These are phyloP conservation scores for Fraxinus greggii DNA, from an alignment of 305 asterid genomes.

Conservation along the genomic window DNA sequence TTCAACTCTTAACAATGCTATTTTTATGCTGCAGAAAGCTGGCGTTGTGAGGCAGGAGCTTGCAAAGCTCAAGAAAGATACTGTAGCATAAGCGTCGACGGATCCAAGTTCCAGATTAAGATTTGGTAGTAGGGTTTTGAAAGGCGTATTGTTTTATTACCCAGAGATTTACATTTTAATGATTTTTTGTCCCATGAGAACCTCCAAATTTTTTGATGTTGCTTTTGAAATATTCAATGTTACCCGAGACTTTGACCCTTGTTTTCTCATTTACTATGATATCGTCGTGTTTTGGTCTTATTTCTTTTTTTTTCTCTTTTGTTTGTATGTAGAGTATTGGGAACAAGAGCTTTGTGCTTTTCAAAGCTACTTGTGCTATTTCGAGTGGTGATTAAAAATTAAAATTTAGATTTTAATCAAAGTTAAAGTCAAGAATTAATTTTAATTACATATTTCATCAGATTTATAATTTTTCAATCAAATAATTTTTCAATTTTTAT, in stretches of 20 bases:
- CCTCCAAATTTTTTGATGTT: neutral
- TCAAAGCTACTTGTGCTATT: too few relatives aligned
- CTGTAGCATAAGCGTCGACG: slow-evolving; percentile 34
- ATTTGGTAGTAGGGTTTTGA: slow-evolving; percentile 19
- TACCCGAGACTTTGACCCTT: neutral
- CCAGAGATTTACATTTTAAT: slow-evolving; percentile 6
- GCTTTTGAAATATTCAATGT: neutral
- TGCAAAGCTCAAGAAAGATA: slow-evolving; percentile 62
- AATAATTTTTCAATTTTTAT: too few relatives aligned
- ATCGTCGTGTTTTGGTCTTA: neutral
- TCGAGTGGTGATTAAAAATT: too few relatives aligned
- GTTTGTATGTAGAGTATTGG: too few relatives aligned
- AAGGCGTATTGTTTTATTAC: slow-evolving; percentile 8
- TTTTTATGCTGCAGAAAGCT: slow-evolving; percentile 35
- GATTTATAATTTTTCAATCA: too few relatives aligned
- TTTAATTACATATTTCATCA: too few relatives aligned
- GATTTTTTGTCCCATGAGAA: neutral
- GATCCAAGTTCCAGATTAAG: neutral
- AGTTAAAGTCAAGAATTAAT: too few relatives aligned
- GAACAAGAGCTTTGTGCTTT: too few relatives aligned
- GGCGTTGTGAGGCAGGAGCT: slow-evolving; percentile 77
- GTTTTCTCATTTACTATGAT: neutral
- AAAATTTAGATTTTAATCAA: too few relatives aligned
- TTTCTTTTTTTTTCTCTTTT: neutral
- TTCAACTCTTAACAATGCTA: neutral